Evolutionary conservation across 192 early-diverging fungal species (phyloP).

Genomic region (Backusella tuberculispora): DNA sequence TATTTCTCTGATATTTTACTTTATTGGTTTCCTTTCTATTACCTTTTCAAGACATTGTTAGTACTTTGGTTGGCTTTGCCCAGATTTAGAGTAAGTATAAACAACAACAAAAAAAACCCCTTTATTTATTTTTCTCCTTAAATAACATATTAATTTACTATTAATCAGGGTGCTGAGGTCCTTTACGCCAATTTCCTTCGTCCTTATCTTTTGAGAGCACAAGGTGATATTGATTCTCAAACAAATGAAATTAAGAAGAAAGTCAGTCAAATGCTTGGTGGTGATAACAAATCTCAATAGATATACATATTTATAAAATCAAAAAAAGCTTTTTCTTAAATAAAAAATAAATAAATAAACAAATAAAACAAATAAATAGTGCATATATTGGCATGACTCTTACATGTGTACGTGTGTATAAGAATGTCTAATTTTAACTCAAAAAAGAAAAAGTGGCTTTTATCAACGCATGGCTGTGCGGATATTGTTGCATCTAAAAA

Average conservation of each 20-base stretch:
- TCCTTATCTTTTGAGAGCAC: slow-evolving; percentile 68
- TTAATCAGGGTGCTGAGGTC: slow-evolving; percentile 72
- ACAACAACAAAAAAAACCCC: background rate
- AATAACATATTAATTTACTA: slow-evolving; percentile 8
- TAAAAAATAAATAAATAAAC: too few species aligned
- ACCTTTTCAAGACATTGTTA: slow-evolving; percentile 87
- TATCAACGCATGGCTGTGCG: background rate
- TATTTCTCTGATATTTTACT: slow-evolving; percentile 88
- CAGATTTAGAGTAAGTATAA: slow-evolving; percentile 54
- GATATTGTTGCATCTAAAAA: background rate
- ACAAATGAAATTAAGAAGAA: slow-evolving; percentile 17
- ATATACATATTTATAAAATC: background rate
- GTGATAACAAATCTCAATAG: background rate
- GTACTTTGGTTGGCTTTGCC: slow-evolving; percentile 86
- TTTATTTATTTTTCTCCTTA: background rate
- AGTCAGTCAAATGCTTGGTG: slow-evolving; percentile 12
- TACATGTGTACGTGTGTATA: background rate
- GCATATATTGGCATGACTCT: background rate
- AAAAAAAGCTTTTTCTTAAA: slow-evolving; percentile 2
- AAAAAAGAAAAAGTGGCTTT: background rate
- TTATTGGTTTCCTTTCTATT: slow-evolving; percentile 97
- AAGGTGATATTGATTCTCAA: slow-evolving; percentile 45
- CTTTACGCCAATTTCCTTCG: slow-evolving; percentile 78
- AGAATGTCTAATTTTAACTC: background rate
- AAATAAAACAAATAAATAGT: slow-evolving; percentile 1